phyloP scores from a whole-genome alignment of 1,139 yeast species.

The Pichia sp. region DNA sequence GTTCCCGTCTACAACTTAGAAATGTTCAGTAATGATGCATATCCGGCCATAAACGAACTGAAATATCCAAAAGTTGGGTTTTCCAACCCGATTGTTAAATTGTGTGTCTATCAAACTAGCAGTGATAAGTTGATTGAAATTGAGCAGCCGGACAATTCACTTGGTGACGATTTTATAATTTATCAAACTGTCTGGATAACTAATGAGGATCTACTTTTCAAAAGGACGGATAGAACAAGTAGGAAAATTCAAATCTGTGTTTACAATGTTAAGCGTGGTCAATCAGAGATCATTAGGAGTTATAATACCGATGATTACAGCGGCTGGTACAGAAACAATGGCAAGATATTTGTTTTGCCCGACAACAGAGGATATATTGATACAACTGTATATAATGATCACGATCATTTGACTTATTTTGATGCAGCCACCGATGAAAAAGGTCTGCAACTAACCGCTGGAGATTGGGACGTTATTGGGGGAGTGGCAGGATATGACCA shows the following conservation, averaged over 20 bases:
- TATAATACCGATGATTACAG: constrained; percentile 38
- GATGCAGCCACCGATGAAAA: constrained; percentile 29
- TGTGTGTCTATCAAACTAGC: constrained; percentile 38
- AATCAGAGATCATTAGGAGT: constrained; percentile 34
- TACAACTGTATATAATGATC: constrained; percentile 54
- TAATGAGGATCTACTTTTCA: constrained; percentile 43
- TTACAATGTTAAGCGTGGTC: constrained; percentile 26
- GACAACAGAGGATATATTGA: constrained; percentile 61
- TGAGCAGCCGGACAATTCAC: constrained; percentile 21
- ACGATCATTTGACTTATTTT: constrained; percentile 64
- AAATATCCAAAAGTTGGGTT: constrained; percentile 92
- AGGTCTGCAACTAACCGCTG: constrained; percentile 43
- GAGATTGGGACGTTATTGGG: constrained; percentile 63
- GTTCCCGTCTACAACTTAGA: constrained; percentile 64
- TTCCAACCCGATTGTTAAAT: constrained; percentile 51
- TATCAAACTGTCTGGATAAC: constrained; percentile 73
- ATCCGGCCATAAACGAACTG: constrained; percentile 47
- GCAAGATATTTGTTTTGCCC: constrained; percentile 27
- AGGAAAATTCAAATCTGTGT: constrained; percentile 48
- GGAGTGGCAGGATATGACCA: constrained; percentile 49
- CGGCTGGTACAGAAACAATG: constrained; percentile 48
- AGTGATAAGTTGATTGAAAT: constrained; percentile 8
- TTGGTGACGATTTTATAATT: constrained; percentile 47
- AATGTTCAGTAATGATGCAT: constrained; percentile 44
- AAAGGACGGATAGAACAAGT: constrained; percentile 68